Conservation (phyloP, 2,329 filamentous ascomycete species). For the Colletotrichum theobromicola region DNA sequence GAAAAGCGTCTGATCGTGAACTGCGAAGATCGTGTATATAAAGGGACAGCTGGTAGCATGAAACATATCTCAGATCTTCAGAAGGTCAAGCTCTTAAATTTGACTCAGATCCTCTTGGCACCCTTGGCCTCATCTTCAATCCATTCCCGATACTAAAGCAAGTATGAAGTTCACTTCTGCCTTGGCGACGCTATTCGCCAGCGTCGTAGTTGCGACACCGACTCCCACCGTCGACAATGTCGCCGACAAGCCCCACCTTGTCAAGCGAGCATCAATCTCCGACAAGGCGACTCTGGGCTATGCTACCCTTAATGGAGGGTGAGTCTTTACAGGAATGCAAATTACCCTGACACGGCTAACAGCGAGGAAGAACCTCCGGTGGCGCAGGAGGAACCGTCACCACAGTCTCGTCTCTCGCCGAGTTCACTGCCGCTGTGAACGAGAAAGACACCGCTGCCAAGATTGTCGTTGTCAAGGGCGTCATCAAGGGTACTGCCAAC, state of each 20-base stretch:
- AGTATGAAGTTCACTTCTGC: slow-evolving; percentile 14
- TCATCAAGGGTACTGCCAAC: slow-evolving; percentile 40
- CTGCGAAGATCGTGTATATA: not conserved
- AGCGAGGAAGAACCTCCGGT: slow-evolving; percentile 45
- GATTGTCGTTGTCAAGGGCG: slow-evolving; percentile 42
- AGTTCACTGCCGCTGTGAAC: slow-evolving; percentile 48
- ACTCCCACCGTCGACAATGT: slow-evolving; percentile 17
- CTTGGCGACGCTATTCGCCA: slow-evolving; percentile 13
- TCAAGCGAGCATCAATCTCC: slow-evolving; percentile 24
- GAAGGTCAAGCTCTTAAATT: not conserved
- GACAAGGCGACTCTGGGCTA: slow-evolving; percentile 42
- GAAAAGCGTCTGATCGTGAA: not conserved
- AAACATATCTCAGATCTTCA: not conserved
- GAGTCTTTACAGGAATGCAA: not conserved
- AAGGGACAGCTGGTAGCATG: not conserved
- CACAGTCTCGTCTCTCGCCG: slow-evolving; percentile 50
- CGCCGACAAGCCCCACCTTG: slow-evolving; percentile 11
- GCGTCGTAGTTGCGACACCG: slow-evolving; percentile 16
- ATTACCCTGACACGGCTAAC: not conserved
- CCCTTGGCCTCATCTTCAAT: not conserved
- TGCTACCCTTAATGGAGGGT: slow-evolving; percentile 47
- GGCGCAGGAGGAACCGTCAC: slow-evolving; percentile 52
- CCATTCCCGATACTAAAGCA: not conserved
- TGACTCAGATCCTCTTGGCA: not conserved
- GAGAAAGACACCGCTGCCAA: slow-evolving; percentile 38